Conservation (phyloP, 805 yeast species). For the Kodamaea kaohsiungensis region DNA sequence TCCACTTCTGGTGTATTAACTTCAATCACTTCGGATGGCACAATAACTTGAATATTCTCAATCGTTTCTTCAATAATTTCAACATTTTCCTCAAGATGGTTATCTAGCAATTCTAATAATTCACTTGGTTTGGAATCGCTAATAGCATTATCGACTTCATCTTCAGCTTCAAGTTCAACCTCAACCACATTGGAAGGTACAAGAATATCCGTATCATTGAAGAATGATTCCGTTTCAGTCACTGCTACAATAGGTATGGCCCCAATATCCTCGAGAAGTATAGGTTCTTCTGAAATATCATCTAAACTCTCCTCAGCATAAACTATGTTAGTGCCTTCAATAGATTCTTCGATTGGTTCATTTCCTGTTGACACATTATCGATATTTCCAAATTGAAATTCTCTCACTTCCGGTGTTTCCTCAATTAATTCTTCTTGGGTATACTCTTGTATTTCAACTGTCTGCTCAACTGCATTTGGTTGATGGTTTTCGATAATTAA, state of each 20-base stretch:
- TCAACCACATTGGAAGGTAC: constrained; percentile 3
- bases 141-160: neutral
- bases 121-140: neutral
- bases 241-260: neutral
- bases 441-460: neutral
- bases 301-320: neutral
- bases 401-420: neutral
- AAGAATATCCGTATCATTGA: neutral
- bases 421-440: neutral
- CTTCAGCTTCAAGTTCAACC: neutral
- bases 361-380: neutral
- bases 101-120: neutral
- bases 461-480: neutral
- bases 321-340: neutral
- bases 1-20: neutral
- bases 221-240: neutral
- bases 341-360: neutral
- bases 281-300: neutral
- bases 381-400: neutral
- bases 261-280: neutral
- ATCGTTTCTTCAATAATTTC: constrained; percentile 1
- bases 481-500: neutral
- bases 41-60: neutral
- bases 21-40: constrained; percentile 6
- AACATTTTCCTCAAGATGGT: neutral